phyloP scores from a whole-genome alignment of 2,329 filamentous ascomycete species.

The Clarireedia sp. region DNA sequence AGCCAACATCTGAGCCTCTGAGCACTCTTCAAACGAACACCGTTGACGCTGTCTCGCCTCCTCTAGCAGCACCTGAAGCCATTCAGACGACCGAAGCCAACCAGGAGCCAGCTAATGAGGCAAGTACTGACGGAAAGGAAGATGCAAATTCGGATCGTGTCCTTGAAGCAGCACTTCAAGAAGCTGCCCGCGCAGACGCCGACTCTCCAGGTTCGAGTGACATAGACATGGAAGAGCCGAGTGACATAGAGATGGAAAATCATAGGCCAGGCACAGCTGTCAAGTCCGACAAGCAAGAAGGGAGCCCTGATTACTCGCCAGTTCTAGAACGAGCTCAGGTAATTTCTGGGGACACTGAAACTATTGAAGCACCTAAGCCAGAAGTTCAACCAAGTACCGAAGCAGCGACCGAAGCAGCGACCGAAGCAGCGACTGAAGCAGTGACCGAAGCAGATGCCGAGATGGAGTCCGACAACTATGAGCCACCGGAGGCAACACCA shows the following conservation, averaged over 20 bases:
- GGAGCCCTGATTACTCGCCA: constrained; percentile 21
- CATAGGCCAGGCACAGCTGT: constrained; percentile 14
- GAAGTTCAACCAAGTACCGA: too few relatives aligned
- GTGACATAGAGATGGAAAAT: constrained; percentile 21
- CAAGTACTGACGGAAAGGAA: background rate
- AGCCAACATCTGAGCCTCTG: background rate
- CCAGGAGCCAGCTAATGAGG: background rate
- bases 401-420: too few relatives aligned
- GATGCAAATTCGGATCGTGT: constrained; percentile 13
- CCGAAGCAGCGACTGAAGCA: too few relatives aligned
- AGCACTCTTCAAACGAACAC: too few relatives aligned
- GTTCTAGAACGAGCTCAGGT: constrained; percentile 15
- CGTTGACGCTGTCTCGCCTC: background rate
- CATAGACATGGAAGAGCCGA: constrained; percentile 21
- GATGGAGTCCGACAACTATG: constrained; percentile 43
- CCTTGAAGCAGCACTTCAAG: constrained; percentile 25
- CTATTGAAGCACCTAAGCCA: constrained; percentile 4
- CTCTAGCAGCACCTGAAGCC: background rate
- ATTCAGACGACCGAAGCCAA: background rate
- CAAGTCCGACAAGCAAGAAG: constrained; percentile 12
- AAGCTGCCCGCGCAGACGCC: constrained; percentile 24
- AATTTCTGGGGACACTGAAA: background rate
- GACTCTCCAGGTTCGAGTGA: constrained; percentile 16
- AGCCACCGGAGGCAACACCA: constrained; percentile 41
- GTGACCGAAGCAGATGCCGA: constrained; percentile 6